Evolutionary conservation across 1,139 yeast species (phyloP).

Genomic region (Suhomyces guaymorum): DNA sequence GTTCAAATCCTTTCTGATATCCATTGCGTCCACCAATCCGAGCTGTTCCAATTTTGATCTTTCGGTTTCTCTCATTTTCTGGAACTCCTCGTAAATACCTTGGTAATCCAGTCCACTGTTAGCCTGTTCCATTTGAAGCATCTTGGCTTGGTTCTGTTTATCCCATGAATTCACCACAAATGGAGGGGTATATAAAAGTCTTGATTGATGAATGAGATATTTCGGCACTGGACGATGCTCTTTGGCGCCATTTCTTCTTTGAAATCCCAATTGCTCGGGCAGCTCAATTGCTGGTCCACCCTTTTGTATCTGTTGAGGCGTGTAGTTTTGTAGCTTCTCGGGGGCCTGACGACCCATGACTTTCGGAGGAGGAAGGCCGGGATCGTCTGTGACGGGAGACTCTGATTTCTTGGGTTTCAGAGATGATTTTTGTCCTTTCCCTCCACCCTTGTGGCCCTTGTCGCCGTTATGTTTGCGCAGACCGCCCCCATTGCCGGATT

Average conservation of each 20-base stretch:
- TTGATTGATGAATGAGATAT: slow-evolving; percentile 38
- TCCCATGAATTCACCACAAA: slow-evolving; percentile 45
- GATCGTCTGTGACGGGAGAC: slow-evolving; percentile 14
- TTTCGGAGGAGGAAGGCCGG: slow-evolving; percentile 21
- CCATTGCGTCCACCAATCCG: slow-evolving; percentile 88
- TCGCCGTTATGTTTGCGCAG: slow-evolving; percentile 9
- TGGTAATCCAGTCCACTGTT: slow-evolving; percentile 41
- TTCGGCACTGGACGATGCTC: slow-evolving; percentile 38
- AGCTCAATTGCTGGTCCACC: slow-evolving; percentile 33
- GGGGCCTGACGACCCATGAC: slow-evolving; percentile 27
- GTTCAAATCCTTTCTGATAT: slow-evolving; percentile 72
- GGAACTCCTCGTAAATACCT: slow-evolving; percentile 55
- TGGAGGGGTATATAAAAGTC: slow-evolving; percentile 37
- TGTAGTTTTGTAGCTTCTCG: slow-evolving; percentile 23
- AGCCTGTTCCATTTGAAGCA: slow-evolving; percentile 37
- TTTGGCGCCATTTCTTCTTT: slow-evolving; percentile 7
- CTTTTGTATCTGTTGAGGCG: slow-evolving; percentile 22
- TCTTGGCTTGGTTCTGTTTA: slow-evolving; percentile 39
- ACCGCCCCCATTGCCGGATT: slow-evolving; percentile 16
- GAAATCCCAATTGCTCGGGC: slow-evolving; percentile 36
- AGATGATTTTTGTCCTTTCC: slow-evolving; percentile 2
- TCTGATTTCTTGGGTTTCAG: slow-evolving; percentile 6
- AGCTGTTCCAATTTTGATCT: slow-evolving; percentile 75
- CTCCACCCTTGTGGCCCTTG: neutral
- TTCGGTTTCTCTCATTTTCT: slow-evolving; percentile 74